A percentile compares a stretch with the other conserved stretches of the same genome.
These are phyloP conservation scores for Cladosporium velox DNA, from an alignment of 2,329 filamentous ascomycete species.

Conservation along the genomic window DNA sequence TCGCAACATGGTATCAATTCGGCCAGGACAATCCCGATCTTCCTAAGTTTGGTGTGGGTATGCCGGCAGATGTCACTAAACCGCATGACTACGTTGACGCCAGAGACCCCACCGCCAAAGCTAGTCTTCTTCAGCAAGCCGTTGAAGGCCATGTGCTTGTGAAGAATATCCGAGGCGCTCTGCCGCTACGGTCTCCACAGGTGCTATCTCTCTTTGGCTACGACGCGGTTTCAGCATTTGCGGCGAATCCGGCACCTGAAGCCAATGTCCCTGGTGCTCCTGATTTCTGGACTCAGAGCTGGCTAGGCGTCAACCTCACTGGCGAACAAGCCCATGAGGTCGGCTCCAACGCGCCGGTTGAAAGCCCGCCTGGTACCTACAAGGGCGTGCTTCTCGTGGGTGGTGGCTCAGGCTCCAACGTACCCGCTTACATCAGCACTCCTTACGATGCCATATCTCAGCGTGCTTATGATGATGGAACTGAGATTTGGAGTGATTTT, in stretches of 20 bases:
- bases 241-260: conserved; percentile 28
- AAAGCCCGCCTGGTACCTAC: conserved; percentile 28
- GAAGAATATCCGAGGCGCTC: conserved; percentile 59
- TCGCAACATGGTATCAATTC: conserved; percentile 60
- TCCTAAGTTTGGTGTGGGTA: conserved; percentile 48
- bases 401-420: conserved; percentile 39
- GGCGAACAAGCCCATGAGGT: conserved; percentile 28
- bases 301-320: conserved; percentile 25
- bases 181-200: conserved; percentile 55
- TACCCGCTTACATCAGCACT: conserved; percentile 37
- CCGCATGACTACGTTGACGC: conserved; percentile 59
- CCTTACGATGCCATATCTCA: conserved; percentile 41
- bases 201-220: conserved; percentile 64
- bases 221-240: conserved; percentile 47
- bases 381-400: conserved; percentile 40
- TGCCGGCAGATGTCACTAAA: conserved; percentile 52
- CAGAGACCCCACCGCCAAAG: conserved; percentile 52
- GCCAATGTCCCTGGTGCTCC: conserved; percentile 16
- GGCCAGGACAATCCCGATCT: conserved; percentile 51
- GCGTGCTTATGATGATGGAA: conserved; percentile 53
- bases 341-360: conserved; percentile 37
- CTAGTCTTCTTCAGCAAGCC: conserved; percentile 57
- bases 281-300: conserved; percentile 27
- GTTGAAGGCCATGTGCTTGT: conserved; percentile 65
- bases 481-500: conserved; percentile 63